A percentile compares a stretch with the other conserved stretches of the same genome.
These are phyloP conservation scores for Globisporangium nagaii DNA, from an alignment of 352 stramenopile genomes.

Conservation along the genomic window DNA sequence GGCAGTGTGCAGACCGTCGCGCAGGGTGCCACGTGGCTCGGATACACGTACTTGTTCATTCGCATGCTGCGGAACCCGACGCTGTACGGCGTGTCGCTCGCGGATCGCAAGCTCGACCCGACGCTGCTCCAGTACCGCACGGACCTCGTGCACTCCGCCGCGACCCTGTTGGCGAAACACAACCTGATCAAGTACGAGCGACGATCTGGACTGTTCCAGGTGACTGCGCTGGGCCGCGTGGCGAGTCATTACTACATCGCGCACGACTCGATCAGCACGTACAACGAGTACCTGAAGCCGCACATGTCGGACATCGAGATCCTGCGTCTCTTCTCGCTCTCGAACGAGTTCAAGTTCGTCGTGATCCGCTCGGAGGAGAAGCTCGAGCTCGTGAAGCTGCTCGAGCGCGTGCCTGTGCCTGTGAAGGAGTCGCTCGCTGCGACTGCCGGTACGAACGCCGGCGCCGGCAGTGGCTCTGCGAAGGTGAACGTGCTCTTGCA, in stretches of 20 bases:
- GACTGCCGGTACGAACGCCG: conserved; percentile 25
- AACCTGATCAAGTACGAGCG: conserved; percentile 98
- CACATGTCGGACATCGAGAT: conserved; percentile 99
- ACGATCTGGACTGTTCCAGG: conserved; percentile 92
- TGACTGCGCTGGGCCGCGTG: conserved; percentile 96
- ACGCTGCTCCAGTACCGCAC: conserved; percentile 93
- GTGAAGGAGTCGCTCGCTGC: conserved; percentile 94
- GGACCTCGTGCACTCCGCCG: conserved; percentile 96
- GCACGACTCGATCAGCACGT: conserved; percentile 97
- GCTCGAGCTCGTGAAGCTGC: conserved; percentile 96
- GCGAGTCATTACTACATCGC: conserved; percentile 99
- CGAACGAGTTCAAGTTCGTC: conserved; percentile 99
- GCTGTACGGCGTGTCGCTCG: conserved; percentile 93
- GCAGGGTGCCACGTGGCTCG: conserved; percentile 97
- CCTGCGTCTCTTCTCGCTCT: conserved; percentile 97
- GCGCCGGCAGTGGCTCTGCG: conserved; percentile 68
- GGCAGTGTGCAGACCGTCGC: conserved; percentile 93
- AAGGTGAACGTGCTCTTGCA: conserved; percentile 99
- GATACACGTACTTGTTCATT: conserved; percentile 99
- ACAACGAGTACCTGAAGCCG: conserved; percentile 98
- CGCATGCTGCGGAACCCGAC: conserved; percentile 97
- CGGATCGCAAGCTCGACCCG: conserved; percentile 88
- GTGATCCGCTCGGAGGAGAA: conserved; percentile 98
- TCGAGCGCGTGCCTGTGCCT: conserved; percentile 97
- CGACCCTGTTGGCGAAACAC: conserved; percentile 94